These are phyloP conservation scores for Zoysia matrella DNA, from an alignment of 202 grass and related monocot genomes.

Conservation along the genomic window DNA sequence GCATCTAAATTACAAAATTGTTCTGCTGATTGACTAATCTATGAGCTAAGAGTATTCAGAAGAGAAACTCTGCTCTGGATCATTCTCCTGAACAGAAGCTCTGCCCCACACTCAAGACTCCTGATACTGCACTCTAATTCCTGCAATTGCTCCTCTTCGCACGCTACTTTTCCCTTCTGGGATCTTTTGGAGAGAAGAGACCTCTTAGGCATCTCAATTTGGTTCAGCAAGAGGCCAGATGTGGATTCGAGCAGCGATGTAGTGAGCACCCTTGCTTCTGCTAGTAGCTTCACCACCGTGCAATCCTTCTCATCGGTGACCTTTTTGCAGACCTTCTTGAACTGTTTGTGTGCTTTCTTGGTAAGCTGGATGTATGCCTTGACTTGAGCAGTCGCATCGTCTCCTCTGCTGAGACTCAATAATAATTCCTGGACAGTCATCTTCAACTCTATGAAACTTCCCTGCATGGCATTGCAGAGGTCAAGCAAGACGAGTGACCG, in stretches of 20 bases:
- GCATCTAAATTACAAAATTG: conserved; percentile 21
- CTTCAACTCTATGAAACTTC: conserved; percentile 50
- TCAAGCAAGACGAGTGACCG: conserved; percentile 60
- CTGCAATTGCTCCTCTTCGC: conserved; percentile 26
- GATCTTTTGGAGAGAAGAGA: conserved; percentile 44
- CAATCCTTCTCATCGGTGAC: conserved; percentile 31
- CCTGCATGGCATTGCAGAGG: conserved; percentile 51
- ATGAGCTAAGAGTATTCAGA: conserved; percentile 63
- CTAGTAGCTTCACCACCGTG: conserved; percentile 35
- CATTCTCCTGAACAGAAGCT: conserved; percentile 62
- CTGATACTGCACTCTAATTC: conserved; percentile 42
- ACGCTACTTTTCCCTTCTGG: conserved; percentile 29
- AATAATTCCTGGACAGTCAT: conserved; percentile 48
- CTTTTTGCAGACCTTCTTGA: conserved; percentile 55
- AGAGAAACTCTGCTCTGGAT: conserved; percentile 74
- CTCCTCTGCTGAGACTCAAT: conserved; percentile 47
- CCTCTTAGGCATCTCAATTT: conserved; percentile 46
- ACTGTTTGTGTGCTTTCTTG: conserved; percentile 50
- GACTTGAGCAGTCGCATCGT: conserved; percentile 22
- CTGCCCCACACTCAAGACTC: conserved; percentile 52
- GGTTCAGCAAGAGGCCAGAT: conserved; percentile 25
- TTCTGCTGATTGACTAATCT: conserved; percentile 34
- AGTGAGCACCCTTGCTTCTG: conserved; percentile 52
- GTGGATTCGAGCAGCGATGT: conserved; percentile 48
- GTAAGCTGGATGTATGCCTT: conserved; percentile 30